Conservation (phyloP, 768 basidiomycete genomes). For the Strobilomyces confusus region DNA sequence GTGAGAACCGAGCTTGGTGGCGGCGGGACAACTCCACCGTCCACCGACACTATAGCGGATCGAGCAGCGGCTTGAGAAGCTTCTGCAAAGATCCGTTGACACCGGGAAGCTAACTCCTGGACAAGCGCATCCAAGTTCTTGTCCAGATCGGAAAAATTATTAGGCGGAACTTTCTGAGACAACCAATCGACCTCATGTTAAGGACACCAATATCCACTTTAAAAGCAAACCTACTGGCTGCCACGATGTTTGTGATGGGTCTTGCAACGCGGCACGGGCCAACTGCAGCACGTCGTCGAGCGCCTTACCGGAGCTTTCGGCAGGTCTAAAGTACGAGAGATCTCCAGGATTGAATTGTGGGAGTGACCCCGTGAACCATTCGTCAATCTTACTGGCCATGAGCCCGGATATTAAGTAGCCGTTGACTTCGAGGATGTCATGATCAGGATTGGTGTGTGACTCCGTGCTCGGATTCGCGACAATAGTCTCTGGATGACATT, state of each 20-base stretch:
- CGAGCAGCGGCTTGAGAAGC: conserved; percentile 63
- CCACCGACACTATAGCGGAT: conserved; percentile 43
- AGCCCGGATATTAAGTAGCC: conserved; percentile 74
- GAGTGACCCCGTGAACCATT: conserved; percentile 68
- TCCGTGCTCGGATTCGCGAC: conserved; percentile 53
- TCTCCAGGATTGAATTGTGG: conserved; percentile 33
- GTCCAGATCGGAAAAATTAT: conserved; percentile 55
- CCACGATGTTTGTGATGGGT: conserved; percentile 46
- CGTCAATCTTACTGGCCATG: conserved; percentile 64
- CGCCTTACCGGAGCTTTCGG: conserved; percentile 17
- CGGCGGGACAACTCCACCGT: conserved; percentile 29
- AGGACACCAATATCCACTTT: conserved; percentile 21
- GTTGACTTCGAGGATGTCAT: conserved; percentile 79
- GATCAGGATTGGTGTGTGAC: conserved; percentile 41
- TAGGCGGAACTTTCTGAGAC: conserved; percentile 43
- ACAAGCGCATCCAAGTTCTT: conserved; percentile 66
- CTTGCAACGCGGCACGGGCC: conserved; percentile 46
- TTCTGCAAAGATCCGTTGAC: conserved; percentile 57
- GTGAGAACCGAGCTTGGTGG: conserved; percentile 31
- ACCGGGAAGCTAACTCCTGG: conserved; percentile 56
- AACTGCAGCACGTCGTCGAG: conserved; percentile 41
- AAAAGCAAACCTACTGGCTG: conserved; percentile 45
- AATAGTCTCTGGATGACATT: conserved; percentile 38
- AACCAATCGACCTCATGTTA: conserved; percentile 29
- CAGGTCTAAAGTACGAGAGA: conserved; percentile 24